Evolutionary conservation across 257 asterid species (phyloP).

Genomic region (Solanum piurae): DNA sequence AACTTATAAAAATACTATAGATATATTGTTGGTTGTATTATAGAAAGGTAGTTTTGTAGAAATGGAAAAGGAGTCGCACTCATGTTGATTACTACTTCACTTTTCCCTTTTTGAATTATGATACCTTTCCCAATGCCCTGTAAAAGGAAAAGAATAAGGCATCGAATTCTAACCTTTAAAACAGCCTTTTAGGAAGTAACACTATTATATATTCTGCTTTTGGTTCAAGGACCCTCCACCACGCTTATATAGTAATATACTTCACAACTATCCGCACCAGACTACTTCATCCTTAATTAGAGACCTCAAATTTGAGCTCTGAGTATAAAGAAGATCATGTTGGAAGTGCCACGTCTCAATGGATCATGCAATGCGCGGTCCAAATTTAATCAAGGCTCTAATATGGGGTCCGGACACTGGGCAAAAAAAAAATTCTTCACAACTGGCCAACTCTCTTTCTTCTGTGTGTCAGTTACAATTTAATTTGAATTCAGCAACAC

Average conservation of each 20-base stretch:
- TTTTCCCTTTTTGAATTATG: background rate
- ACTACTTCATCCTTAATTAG: too few species aligned
- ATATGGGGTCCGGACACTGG: rapidly evolving
- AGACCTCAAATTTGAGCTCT: rapidly evolving
- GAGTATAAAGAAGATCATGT: too few species aligned
- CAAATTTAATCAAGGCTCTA: rapidly evolving
- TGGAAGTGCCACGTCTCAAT: rapidly evolving
- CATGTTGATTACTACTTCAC: background rate
- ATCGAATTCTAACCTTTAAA: conserved; percentile 11
- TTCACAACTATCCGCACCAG: background rate
- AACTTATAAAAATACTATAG: background rate
- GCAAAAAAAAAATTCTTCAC: background rate
- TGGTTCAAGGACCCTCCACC: background rate
- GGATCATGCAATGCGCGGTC: rapidly evolving
- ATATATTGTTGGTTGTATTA: background rate
- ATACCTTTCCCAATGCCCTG: conserved; percentile 17
- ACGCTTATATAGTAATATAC: background rate
- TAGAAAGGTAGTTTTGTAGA: background rate
- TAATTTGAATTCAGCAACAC: background rate
- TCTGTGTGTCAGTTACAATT: background rate
- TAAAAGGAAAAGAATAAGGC: conserved; percentile 32
- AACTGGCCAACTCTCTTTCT: background rate
- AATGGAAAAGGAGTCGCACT: background rate
- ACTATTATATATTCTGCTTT: background rate
- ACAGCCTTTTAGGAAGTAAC: background rate